A percentile compares a stretch with the other conserved stretches of the same genome.
Evolutionary conservation across 495 filamentous ascomycete species (phyloP).

Genomic region (Lophiotrema nucula): DNA sequence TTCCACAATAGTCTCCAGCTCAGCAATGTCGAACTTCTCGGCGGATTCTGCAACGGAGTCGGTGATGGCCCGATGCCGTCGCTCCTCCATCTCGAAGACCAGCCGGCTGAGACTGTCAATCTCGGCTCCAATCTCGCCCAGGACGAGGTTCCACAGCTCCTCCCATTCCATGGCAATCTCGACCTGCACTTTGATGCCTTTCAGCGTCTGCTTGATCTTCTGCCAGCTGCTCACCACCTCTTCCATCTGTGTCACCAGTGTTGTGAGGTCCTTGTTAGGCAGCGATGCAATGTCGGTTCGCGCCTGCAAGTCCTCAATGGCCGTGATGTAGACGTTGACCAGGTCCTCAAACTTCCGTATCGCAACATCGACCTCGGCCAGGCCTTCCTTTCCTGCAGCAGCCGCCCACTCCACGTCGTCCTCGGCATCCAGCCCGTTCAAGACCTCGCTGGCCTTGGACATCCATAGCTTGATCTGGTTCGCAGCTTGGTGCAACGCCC

Average conservation of each 20-base stretch:
- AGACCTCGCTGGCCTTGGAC: conserved; percentile 79
- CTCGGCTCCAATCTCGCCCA: conserved; percentile 90
- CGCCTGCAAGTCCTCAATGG: conserved; percentile 83
- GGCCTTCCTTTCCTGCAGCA: conserved; percentile 81
- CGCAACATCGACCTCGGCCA: conserved; percentile 84
- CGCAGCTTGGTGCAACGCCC: conserved; percentile 74
- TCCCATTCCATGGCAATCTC: conserved; percentile 99
- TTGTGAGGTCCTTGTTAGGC: conserved; percentile 62
- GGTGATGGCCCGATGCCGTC: conserved; percentile 68
- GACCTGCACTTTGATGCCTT: conserved; percentile 80
- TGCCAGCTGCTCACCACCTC: conserved; percentile 79
- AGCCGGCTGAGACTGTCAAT: conserved; percentile 77
- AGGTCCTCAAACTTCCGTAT: conserved; percentile 81
- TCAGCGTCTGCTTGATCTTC: conserved; percentile 70
- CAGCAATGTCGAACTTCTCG: conserved; percentile 77
- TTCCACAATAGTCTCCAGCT: conserved; percentile 91
- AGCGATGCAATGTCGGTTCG: conserved; percentile 74
- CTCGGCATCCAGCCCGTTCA: conserved; percentile 81
- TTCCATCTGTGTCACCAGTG: conserved; percentile 83
- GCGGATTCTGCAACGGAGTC: conserved; percentile 46
- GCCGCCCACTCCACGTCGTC: conserved; percentile 98
- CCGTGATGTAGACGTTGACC: conserved; percentile 83
- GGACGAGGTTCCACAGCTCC: conserved; percentile 88
- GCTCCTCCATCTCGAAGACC: conserved; percentile 96
- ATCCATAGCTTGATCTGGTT: conserved; percentile 94